phyloP scores from a whole-genome alignment of 2,329 filamentous ascomycete genomes.

The Microcyclospora pomicola region DNA sequence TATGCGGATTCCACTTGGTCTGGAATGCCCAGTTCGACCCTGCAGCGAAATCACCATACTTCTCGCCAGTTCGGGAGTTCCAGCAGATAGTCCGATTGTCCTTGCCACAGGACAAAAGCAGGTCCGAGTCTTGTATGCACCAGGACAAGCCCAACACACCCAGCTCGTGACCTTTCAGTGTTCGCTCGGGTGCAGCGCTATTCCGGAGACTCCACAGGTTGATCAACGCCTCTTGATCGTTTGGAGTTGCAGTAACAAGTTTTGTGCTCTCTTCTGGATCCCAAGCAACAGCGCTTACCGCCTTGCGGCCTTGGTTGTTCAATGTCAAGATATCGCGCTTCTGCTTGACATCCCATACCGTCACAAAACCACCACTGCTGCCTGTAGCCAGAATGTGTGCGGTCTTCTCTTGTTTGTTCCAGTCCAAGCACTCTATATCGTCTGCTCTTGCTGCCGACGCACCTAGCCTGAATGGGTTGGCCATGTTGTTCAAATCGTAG shows the following conservation, averaged over 20 bases:
- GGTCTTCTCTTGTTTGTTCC: slow-evolving; percentile 79
- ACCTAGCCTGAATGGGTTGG: slow-evolving; percentile 77
- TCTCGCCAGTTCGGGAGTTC: slow-evolving; percentile 85
- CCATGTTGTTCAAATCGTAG: slow-evolving; percentile 82
- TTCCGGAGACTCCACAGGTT: slow-evolving; percentile 91
- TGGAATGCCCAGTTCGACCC: slow-evolving; percentile 99
- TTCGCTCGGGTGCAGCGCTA: slow-evolving; percentile 83
- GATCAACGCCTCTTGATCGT: slow-evolving; percentile 78
- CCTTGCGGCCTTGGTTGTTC: slow-evolving; percentile 77
- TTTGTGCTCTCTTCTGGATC: slow-evolving; percentile 88
- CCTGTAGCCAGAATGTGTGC: slow-evolving; percentile 92
- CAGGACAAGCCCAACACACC: slow-evolving; percentile 89
- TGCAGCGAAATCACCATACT: slow-evolving; percentile 84
- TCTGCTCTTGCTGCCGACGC: slow-evolving; percentile 79
- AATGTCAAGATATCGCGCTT: slow-evolving; percentile 95
- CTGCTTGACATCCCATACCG: slow-evolving; percentile 95
- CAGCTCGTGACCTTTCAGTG: slow-evolving; percentile 81
- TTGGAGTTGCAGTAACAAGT: slow-evolving; percentile 80
- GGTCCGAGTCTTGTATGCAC: slow-evolving; percentile 80
- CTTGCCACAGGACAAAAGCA: slow-evolving; percentile 87
- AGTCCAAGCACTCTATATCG: slow-evolving; percentile 90
- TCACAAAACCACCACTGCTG: slow-evolving; percentile 85
- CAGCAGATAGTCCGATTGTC: slow-evolving; percentile 91
- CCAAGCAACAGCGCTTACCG: slow-evolving; percentile 93
- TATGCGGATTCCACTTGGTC: slow-evolving; percentile 84